Conservation (phyloP, 345 rosid genomes). For the Dovyalis caffra region DNA sequence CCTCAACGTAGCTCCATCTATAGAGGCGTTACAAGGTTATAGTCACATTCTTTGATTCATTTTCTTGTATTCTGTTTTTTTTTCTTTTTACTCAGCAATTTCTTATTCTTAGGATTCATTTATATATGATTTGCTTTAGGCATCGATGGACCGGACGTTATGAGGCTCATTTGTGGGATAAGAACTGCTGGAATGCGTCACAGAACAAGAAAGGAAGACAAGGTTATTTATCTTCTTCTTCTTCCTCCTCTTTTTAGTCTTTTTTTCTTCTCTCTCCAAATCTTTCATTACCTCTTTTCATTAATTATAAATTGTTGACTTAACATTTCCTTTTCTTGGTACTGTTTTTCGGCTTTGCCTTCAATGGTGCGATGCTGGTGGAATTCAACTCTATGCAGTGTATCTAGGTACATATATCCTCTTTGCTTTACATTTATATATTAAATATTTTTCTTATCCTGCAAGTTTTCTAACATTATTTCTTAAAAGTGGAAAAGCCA, state of each 20-base stretch:
- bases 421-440: not conserved
- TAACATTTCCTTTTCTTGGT: not conserved
- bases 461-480: not conserved
- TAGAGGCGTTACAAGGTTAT: constrained; percentile 65
- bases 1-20: constrained; percentile 60
- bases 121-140: constrained; percentile 20
- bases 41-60: not conserved
- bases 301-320: not conserved
- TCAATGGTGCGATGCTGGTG: constrained; percentile 10
- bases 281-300: not conserved
- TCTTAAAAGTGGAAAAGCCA: not conserved
- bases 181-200: constrained; percentile 60
- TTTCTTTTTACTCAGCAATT: not conserved
- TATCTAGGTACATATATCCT: constrained; percentile 47
- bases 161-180: constrained; percentile 69
- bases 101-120: not conserved
- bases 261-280: not conserved
- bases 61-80: not conserved
- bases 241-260: not conserved
- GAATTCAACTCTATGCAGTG: constrained; percentile 36
- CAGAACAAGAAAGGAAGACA: constrained; percentile 67
- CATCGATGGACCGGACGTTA: constrained; percentile 65
- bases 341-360: not conserved
- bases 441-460: not conserved
- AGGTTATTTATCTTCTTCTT: constrained; percentile 28